Conservation (phyloP, 257 asterid species). For the Ajuga chamaepitys region DNA sequence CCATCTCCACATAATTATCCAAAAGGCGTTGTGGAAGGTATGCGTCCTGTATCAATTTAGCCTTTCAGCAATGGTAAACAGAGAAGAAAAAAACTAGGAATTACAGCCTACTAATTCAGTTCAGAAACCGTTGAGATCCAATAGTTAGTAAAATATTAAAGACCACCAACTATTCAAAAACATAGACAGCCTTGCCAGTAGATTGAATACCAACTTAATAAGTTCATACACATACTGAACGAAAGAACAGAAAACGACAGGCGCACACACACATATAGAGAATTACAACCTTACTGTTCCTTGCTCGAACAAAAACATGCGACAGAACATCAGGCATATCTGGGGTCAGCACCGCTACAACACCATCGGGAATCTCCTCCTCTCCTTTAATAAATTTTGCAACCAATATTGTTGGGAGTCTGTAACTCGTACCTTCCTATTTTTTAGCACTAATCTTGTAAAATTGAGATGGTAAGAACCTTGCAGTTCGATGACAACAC, state of each 20-base stretch:
- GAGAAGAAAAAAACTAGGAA: not conserved
- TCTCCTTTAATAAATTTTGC: slow-evolving; percentile 93
- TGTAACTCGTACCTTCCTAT: no score
- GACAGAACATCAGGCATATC: slow-evolving; percentile 99
- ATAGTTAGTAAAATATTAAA: not conserved
- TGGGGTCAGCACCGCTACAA: slow-evolving; percentile 88
- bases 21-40: slow-evolving; percentile 97
- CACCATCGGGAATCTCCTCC: slow-evolving; percentile 98
- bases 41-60: slow-evolving; percentile 62
- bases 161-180: not conserved
- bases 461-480: no score
- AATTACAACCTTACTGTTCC: slow-evolving; percentile 78
- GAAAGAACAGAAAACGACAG: not conserved
- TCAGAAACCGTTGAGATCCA: not conserved
- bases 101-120: not conserved
- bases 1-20: slow-evolving; percentile 99
- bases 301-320: slow-evolving; percentile 98
- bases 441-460: no score
- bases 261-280: no score
- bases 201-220: not conserved
- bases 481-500: no score
- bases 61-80: slow-evolving; percentile 17
- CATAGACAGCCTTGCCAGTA: not conserved
- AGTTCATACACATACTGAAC: not conserved
- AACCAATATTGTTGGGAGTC: slow-evolving; percentile 87